These are phyloP conservation scores for Galium porrigens DNA, from an alignment of 305 asterid genomes.

Conservation along the genomic window DNA sequence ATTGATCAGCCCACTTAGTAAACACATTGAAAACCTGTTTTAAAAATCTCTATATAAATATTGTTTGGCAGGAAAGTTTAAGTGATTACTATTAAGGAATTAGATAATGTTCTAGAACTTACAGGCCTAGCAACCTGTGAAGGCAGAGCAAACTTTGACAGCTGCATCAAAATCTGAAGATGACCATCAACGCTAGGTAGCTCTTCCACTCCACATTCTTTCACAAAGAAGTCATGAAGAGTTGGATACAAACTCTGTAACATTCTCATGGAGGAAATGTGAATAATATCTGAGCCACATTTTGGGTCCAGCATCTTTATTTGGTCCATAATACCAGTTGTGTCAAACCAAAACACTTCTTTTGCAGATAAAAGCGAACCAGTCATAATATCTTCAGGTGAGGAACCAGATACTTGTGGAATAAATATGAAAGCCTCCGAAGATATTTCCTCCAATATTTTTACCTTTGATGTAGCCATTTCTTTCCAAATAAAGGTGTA, in stretches of 20 bases:
- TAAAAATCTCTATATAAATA: neutral
- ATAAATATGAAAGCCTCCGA: slow-evolving; percentile 71
- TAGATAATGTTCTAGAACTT: slow-evolving; percentile 13
- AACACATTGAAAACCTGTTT: slow-evolving; percentile 61
- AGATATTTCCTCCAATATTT: slow-evolving; percentile 38
- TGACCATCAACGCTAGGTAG: slow-evolving; percentile 50
- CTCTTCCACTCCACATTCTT: slow-evolving; percentile 67
- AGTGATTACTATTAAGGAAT: slow-evolving; percentile 3
- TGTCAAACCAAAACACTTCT: slow-evolving; percentile 76
- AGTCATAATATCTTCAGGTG: slow-evolving; percentile 42
- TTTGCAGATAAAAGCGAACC: slow-evolving; percentile 57
- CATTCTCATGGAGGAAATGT: slow-evolving; percentile 30
- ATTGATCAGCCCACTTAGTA: slow-evolving; percentile 54
- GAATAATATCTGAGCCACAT: slow-evolving; percentile 20
- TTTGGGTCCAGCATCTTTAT: slow-evolving; percentile 25
- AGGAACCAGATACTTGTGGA: slow-evolving; percentile 36
- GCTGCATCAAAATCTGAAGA: slow-evolving; percentile 60
- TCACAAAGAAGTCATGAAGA: slow-evolving; percentile 76
- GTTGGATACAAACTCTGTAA: slow-evolving; percentile 47
- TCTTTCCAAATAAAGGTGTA: slow-evolving; percentile 64
- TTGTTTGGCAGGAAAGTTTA: slow-evolving; percentile 9
- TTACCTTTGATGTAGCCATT: slow-evolving; percentile 45
- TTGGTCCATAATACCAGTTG: slow-evolving; percentile 38
- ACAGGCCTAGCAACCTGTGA: slow-evolving; percentile 71
- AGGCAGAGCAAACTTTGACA: slow-evolving; percentile 49